Evolutionary conservation across 257 asterid species (phyloP).

Genomic region (Galeopsis tetrahit): DNA sequence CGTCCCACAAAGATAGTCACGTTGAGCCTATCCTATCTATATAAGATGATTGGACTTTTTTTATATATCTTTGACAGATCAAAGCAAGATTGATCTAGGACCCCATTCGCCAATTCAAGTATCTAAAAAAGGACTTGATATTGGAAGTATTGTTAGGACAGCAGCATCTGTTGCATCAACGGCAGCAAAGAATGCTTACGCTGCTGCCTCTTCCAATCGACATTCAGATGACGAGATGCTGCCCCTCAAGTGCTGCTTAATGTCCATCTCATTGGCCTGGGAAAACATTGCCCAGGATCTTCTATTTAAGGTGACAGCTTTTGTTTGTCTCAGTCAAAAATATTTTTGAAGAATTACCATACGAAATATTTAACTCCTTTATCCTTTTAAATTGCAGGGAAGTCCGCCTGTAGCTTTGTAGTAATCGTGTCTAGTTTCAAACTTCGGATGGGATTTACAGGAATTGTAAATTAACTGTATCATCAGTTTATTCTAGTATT

Average conservation of each 20-base stretch:
- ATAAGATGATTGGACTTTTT: background rate
- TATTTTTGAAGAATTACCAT: background rate
- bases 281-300: constrained; percentile 94
- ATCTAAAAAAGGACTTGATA: constrained; percentile 59
- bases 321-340: background rate
- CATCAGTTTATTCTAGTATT: background rate
- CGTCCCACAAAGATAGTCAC: too few relatives aligned
- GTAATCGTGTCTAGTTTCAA: constrained; percentile 25
- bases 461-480: constrained; percentile 37
- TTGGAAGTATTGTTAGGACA: constrained; percentile 72
- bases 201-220: constrained; percentile 85
- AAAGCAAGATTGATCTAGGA: constrained; percentile 73
- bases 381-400: constrained; percentile 55
- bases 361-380: background rate
- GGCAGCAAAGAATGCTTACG: constrained; percentile 97
- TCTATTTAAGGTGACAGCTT: constrained; percentile 71
- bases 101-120: constrained; percentile 59
- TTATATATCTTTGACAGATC: constrained; percentile 56
- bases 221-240: constrained; percentile 81
- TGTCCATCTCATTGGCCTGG: constrained; percentile 97
- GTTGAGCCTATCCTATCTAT: too few relatives aligned
- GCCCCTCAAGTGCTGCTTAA: constrained; percentile 93
- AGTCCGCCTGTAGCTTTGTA: constrained; percentile 80
- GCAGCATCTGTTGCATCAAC: constrained; percentile 94
- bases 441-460: constrained; percentile 11